Evolutionary conservation across 371 early-diverging fungal genomes (phyloP).

Genomic region (Nematocida sp.): DNA sequence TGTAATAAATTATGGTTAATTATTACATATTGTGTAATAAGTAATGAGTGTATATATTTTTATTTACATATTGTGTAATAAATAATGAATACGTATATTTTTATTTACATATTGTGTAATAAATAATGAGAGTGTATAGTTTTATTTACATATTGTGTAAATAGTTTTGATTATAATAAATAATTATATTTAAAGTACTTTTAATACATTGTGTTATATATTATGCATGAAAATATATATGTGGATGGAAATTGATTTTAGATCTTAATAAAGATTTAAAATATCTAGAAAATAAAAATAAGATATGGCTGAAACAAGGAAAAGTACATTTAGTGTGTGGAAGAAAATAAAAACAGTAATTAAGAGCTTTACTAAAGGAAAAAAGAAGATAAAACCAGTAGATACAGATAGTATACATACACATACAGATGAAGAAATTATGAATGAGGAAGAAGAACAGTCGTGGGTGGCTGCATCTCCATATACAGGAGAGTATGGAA

Average conservation of each 20-base stretch:
- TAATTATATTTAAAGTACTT: too few species aligned
- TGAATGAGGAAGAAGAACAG: not conserved
- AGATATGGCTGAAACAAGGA: conserved; percentile 13
- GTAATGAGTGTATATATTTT: too few species aligned
- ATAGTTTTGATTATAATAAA: too few species aligned
- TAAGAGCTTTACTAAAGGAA: not conserved
- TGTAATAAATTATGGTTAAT: too few species aligned
- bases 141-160: too few species aligned
- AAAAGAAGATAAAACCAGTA: not conserved
- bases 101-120: too few species aligned
- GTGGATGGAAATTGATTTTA: not conserved
- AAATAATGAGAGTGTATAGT: too few species aligned
- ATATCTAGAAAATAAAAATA: conserved; percentile 12
- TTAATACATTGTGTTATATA: too few species aligned
- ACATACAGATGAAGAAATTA: not conserved
- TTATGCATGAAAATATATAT: too few species aligned
- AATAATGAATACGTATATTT: too few species aligned
- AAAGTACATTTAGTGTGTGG: conserved; percentile 6
- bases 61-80: too few species aligned
- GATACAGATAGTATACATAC: not conserved
- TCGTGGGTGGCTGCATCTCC: not conserved
- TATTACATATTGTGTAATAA: too few species aligned
- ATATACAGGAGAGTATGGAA: not conserved
- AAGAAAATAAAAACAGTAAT: conserved; percentile 7
- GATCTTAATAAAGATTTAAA: conserved; percentile 15